Conservation (phyloP, 495 filamentous ascomycete genomes). For the Paragyromitra xinjiangensis region DNA sequence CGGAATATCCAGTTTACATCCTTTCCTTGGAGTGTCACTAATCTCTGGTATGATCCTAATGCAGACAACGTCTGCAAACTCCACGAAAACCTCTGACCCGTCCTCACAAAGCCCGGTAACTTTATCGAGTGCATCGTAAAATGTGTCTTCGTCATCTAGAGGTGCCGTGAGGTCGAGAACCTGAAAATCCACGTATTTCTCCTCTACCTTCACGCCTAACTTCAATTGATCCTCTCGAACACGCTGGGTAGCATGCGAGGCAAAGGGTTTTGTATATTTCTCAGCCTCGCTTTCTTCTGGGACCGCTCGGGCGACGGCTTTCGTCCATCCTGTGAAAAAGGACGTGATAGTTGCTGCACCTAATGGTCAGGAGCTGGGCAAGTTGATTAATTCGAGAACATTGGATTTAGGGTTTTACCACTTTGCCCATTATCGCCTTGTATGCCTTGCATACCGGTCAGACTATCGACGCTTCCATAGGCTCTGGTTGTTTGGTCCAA, state of each 20-base stretch:
- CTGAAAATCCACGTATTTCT: slow-evolving; percentile 41
- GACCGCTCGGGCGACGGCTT: slow-evolving; percentile 20
- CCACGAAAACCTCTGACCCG: slow-evolving; percentile 64
- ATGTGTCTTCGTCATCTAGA: slow-evolving; percentile 60
- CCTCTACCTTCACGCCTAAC: slow-evolving; percentile 12
- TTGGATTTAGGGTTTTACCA: slow-evolving; percentile 39
- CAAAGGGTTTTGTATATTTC: slow-evolving; percentile 37
- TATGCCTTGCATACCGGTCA: slow-evolving; percentile 63
- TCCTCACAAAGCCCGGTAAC: slow-evolving; percentile 69
- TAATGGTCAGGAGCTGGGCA: slow-evolving; percentile 23
- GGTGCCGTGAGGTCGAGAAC: slow-evolving; percentile 33
- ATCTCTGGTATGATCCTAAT: slow-evolving; percentile 66
- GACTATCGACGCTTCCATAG: slow-evolving; percentile 78
- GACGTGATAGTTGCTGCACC: slow-evolving; percentile 44
- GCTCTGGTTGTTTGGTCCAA: slow-evolving; percentile 77
- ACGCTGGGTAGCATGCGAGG: slow-evolving; percentile 43
- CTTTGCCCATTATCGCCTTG: slow-evolving; percentile 57
- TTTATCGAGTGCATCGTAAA: slow-evolving; percentile 79
- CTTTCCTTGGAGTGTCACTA: slow-evolving; percentile 61
- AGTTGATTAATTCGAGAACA: slow-evolving; percentile 1
- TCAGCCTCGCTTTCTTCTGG: slow-evolving; percentile 17
- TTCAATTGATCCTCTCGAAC: slow-evolving; percentile 29
- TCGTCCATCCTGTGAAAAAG: slow-evolving; percentile 53
- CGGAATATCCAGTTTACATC: slow-evolving; percentile 69
- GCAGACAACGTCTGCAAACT: slow-evolving; percentile 74